Evolutionary conservation across 352 stramenopile genomes (phyloP).

Genomic region (Aphanomyces cochlioides): DNA sequence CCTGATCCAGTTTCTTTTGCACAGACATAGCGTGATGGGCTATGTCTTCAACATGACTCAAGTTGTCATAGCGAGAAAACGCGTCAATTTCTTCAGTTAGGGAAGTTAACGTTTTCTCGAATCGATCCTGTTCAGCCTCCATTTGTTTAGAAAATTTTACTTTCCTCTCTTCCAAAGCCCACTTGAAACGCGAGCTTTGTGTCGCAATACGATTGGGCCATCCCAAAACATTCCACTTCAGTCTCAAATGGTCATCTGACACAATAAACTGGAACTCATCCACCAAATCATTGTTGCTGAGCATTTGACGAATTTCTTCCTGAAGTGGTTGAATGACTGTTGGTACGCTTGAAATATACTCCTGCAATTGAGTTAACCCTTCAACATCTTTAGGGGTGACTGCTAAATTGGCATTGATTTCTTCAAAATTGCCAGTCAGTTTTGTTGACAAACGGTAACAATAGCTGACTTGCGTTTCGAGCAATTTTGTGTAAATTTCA

Average conservation of each 20-base stretch:
- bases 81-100: constrained; percentile 88
- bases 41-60: constrained; percentile 86
- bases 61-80: constrained; percentile 82
- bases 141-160: constrained; percentile 89
- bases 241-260: constrained; percentile 76
- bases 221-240: constrained; percentile 87
- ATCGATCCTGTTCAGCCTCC: constrained; percentile 91
- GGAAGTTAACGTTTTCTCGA: constrained; percentile 78
- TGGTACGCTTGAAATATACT: constrained; percentile 80
- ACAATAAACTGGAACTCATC: constrained; percentile 83
- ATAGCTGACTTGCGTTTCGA: constrained; percentile 63
- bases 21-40: constrained; percentile 81
- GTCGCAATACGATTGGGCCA: constrained; percentile 87
- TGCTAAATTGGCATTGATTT: constrained; percentile 78
- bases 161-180: constrained; percentile 75
- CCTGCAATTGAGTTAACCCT: constrained; percentile 80
- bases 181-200: constrained; percentile 75
- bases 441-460: constrained; percentile 64
- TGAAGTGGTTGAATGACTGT: constrained; percentile 65
- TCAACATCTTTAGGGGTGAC: constrained; percentile 89
- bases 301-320: constrained; percentile 76
- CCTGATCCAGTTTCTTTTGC: constrained; percentile 84
- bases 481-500: constrained; percentile 63
- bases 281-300: constrained; percentile 72
- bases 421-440: constrained; percentile 78